Evolutionary conservation across 2,329 filamentous ascomycete genomes (phyloP).

Genomic region (Mycosphaerelloides madeirae): DNA sequence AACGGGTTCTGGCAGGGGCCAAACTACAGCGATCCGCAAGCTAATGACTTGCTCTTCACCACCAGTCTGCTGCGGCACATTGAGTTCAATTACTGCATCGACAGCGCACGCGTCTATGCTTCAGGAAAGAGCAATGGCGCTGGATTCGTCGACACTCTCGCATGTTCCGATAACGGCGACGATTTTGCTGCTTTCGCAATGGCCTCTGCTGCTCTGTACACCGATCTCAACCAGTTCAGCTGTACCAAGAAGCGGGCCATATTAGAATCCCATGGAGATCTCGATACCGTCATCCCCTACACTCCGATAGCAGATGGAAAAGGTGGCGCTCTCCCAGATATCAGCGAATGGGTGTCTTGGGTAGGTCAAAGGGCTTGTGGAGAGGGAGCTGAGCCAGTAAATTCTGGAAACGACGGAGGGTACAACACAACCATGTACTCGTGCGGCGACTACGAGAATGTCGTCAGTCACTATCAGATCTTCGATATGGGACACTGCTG

Average conservation of each 20-base stretch:
- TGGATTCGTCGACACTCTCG: slow-evolving; percentile 44
- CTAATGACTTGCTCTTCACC: slow-evolving; percentile 44
- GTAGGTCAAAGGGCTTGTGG: slow-evolving; percentile 37
- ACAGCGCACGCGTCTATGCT: slow-evolving; percentile 42
- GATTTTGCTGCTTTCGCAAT: slow-evolving; percentile 50
- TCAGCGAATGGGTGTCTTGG: slow-evolving; percentile 33
- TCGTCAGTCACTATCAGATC: slow-evolving; percentile 38
- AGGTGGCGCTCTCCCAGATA: slow-evolving; percentile 25
- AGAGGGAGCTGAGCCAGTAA: slow-evolving; percentile 18
- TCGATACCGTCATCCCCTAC: slow-evolving; percentile 41
- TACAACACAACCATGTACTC: slow-evolving; percentile 31
- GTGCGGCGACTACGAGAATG: slow-evolving; percentile 28
- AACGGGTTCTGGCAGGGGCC: slow-evolving; percentile 38
- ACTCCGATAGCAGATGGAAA: slow-evolving; percentile 29
- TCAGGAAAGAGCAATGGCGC: slow-evolving; percentile 54
- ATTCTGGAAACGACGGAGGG: slow-evolving; percentile 24
- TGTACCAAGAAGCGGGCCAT: slow-evolving; percentile 35
- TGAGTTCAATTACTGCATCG: slow-evolving; percentile 42
- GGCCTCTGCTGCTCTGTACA: slow-evolving; percentile 46
- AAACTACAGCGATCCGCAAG: slow-evolving; percentile 34
- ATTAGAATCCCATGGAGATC: slow-evolving; percentile 43
- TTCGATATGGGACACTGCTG: slow-evolving; percentile 39
- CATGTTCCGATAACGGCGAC: slow-evolving; percentile 39
- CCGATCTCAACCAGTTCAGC: slow-evolving; percentile 18
- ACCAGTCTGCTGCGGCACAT: slow-evolving; percentile 41